Conservation (phyloP, 2,329 filamentous ascomycete species). For the Pestalotiopsis fici region DNA sequence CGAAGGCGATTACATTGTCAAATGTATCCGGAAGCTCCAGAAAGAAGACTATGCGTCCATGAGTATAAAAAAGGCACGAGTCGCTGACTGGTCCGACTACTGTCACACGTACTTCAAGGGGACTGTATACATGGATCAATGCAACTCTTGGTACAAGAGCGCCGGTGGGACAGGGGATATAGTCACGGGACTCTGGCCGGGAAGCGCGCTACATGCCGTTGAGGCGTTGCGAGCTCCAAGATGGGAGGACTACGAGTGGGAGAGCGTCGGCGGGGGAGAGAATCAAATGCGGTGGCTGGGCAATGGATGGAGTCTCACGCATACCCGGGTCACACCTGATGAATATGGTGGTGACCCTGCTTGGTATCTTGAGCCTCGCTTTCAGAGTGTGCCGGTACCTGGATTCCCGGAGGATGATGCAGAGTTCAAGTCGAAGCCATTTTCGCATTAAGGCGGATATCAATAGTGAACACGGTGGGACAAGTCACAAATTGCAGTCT, state of each 20-base stretch:
- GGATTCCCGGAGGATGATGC: conserved; percentile 27
- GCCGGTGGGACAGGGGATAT: conserved; percentile 38
- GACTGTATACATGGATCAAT: conserved; percentile 49
- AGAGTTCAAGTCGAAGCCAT: conserved; percentile 27
- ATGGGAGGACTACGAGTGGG: conserved; percentile 48
- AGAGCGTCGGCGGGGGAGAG: conserved; percentile 25
- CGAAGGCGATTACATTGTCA: conserved; percentile 48
- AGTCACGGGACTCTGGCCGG: conserved; percentile 46
- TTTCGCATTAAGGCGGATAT: conserved; percentile 17
- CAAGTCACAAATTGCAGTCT: too few species aligned
- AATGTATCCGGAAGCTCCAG: conserved; percentile 47
- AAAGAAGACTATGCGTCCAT: conserved; percentile 46
- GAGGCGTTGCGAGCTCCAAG: conserved; percentile 41
- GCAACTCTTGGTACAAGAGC: conserved; percentile 56
- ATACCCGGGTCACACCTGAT: conserved; percentile 27
- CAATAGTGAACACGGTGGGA: too few species aligned
- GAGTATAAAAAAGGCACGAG: conserved; percentile 41
- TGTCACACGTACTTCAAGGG: conserved; percentile 47
- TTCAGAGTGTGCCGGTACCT: conserved; percentile 23
- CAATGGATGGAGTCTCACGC: conserved; percentile 41
- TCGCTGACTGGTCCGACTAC: conserved; percentile 48
- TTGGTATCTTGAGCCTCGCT: conserved; percentile 31
- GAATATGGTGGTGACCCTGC: conserved; percentile 28
- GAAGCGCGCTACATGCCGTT: conserved; percentile 43
- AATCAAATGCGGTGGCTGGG: conserved; percentile 42